phyloP scores from a whole-genome alignment of 2,329 filamentous ascomycete genomes.

The Diaporthe sp. region DNA sequence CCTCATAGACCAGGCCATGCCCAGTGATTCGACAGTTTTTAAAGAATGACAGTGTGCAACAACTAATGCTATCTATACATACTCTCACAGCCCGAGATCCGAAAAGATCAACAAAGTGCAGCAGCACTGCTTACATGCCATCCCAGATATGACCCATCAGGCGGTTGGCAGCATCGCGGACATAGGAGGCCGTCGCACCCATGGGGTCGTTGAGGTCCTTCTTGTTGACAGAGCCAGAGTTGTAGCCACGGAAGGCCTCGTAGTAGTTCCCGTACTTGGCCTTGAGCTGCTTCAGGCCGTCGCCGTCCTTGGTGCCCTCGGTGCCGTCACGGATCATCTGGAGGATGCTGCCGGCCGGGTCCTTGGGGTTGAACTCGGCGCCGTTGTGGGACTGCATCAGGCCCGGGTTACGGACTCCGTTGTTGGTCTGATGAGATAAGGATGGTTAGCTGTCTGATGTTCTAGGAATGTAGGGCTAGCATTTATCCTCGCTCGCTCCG shows the following conservation, averaged over 20 bases:
- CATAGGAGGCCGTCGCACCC: background rate
- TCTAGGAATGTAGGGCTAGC: background rate
- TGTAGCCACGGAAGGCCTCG: slow-evolving; percentile 63
- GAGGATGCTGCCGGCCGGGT: slow-evolving; percentile 41
- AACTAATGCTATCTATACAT: background rate
- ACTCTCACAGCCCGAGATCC: background rate
- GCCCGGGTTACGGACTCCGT: slow-evolving; percentile 58
- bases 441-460: background rate
- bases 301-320: slow-evolving; percentile 55
- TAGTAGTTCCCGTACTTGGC: slow-evolving; percentile 57
- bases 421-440: slow-evolving; percentile 46
- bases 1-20: too few relatives aligned
- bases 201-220: slow-evolving; percentile 18
- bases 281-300: slow-evolving; percentile 57
- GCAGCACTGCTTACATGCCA: background rate
- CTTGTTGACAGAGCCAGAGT: slow-evolving; percentile 57
- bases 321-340: slow-evolving; percentile 57
- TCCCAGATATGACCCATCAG: slow-evolving; percentile 17
- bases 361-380: slow-evolving; percentile 45
- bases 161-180: slow-evolving; percentile 1
- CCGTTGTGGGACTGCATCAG: slow-evolving; percentile 57
- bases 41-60: too few relatives aligned
- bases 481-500: background rate
- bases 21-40: too few relatives aligned
- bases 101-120: background rate